Percentiles rank a stretch among this genome's conserved stretches.
phyloP scores from a whole-genome alignment of 2,329 filamentous ascomycete genomes.

The Pezicula radicicola region DNA sequence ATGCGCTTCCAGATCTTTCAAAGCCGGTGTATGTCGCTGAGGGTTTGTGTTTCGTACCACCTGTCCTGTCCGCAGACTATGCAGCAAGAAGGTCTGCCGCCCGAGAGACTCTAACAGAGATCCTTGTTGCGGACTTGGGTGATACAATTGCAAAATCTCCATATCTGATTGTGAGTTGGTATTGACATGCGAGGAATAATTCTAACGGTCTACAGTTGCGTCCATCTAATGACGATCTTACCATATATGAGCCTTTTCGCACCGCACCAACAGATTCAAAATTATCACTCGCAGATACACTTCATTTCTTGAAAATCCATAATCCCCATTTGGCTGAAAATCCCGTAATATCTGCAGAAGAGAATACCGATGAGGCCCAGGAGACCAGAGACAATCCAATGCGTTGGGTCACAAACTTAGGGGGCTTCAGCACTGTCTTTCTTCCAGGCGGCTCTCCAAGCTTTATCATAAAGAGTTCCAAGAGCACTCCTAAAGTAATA shows the following conservation, averaged over 20 bases:
- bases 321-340: constrained; percentile 65
- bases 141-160: constrained; percentile 68
- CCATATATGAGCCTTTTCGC: constrained; percentile 80
- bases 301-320: constrained; percentile 74
- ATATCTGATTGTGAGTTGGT: constrained; percentile 70
- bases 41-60: constrained; percentile 74
- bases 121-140: constrained; percentile 82
- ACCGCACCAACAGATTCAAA: constrained; percentile 28
- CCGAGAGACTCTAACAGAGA: constrained; percentile 73
- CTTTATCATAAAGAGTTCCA: constrained; percentile 79
- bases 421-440: constrained; percentile 78
- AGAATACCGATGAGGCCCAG: constrained; percentile 46
- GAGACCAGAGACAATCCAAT: constrained; percentile 38
- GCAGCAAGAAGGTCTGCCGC: constrained; percentile 65
- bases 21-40: constrained; percentile 72
- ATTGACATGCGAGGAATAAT: neutral
- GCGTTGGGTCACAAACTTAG: constrained; percentile 54
- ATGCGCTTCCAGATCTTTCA: constrained; percentile 69
- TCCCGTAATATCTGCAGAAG: constrained; percentile 43
- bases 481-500: constrained; percentile 73
- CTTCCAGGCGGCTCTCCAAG: constrained; percentile 76
- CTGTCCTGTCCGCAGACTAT: constrained; percentile 70
- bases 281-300: constrained; percentile 31
- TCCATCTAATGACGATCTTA: constrained; percentile 76
- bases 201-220: constrained; percentile 54